Base-by-base conservation (phyloP, 805 yeast species). In the Suhomyces sp. region DNA sequence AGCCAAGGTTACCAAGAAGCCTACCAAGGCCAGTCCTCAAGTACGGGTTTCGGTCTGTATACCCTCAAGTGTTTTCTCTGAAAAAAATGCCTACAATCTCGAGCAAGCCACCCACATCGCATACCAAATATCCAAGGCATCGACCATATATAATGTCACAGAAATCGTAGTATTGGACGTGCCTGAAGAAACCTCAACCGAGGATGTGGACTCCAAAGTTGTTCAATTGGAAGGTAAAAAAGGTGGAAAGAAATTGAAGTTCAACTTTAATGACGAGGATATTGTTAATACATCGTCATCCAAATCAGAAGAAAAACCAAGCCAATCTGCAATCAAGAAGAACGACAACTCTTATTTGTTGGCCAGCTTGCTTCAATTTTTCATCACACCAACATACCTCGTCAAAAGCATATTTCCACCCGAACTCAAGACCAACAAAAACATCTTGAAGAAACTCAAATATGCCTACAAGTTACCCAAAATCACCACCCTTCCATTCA, bases 331-430 rank as follows among this genome's bases (percentile, higher is more conserved):
- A 4, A 31, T 51, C 58, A 3, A 56, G 51, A 45, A 35, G 17
- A 39, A 58, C 54, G 73, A 60, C 52, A 73, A 75, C 35, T 70
- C 85, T 0, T 67, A 84, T 63, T 61, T 84, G 6, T 76, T 89
- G 50, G 91, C 93, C 1, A 74, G 85, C 1, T 72, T 91, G 39
- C 70, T 91, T 51, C 96, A 89, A 63, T 90, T 73, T 63, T 89
- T 89, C 61, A 83, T 90, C 13, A 90, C 97, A 0, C 97, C 97
- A 1, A 87, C 89, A 46, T 89, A 91, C 62, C 73, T 91, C 43
- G 80, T 84, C 17, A 84, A 85, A 54, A 68, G 84, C 2, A 76
- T 86, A 4, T 89, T 90, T 71, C 62, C 63, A 31, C 46, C 53
- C 3, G 33, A 35, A 19, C 25, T 35, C n/a, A 35, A 46, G 43